Conservation (phyloP, 2,329 filamentous ascomycete species). For the Epichloe festucae region DNA sequence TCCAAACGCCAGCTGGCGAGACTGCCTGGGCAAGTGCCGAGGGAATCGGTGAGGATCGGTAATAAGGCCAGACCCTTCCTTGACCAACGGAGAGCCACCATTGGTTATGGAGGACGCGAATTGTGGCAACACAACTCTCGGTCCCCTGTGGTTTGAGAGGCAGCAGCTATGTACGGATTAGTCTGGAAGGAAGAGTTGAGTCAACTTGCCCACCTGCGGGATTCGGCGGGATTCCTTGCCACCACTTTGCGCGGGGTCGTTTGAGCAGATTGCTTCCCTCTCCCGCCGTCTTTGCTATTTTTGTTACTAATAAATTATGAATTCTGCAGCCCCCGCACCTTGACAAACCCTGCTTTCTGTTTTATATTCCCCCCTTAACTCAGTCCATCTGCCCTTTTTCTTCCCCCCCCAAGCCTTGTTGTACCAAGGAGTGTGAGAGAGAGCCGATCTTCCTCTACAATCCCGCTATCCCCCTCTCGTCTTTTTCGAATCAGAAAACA, state of each 20-base stretch:
- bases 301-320: too few relatives aligned
- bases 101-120: background rate
- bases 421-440: background rate
- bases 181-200: background rate
- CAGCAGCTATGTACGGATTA: too few relatives aligned
- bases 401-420: background rate
- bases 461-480: too few relatives aligned
- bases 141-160: background rate
- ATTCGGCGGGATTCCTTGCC: background rate
- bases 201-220: background rate
- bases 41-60: too few relatives aligned
- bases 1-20: too few relatives aligned
- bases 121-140: background rate
- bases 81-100: conserved; percentile 1
- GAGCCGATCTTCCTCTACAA: background rate
- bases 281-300: background rate
- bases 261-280: background rate
- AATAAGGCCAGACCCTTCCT: background rate
- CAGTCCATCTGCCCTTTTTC: background rate
- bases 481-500: background rate
- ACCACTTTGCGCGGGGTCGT: background rate
- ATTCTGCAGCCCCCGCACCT: background rate
- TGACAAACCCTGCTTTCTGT: background rate
- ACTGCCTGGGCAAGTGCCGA: too few relatives aligned
- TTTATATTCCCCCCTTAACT: background rate